Percentiles rank a stretch among this genome's conserved stretches.
phyloP scores from a whole-genome alignment of 768 basidiomycete species.

The Crepidotus variabilis region DNA sequence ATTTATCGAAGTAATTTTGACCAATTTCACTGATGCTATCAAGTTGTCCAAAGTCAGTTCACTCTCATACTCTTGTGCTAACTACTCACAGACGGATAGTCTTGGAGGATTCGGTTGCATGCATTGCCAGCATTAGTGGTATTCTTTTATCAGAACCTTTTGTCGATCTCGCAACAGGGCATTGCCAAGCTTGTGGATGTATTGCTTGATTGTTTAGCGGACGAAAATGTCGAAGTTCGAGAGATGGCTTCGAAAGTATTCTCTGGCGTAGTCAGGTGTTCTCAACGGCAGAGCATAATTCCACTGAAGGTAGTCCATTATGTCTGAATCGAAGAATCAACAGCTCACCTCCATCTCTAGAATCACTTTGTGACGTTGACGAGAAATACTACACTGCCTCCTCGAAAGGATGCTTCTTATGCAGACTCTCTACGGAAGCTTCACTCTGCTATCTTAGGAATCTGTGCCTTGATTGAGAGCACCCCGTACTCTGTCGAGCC shows the following conservation, averaged over 20 bases:
- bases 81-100: conserved; percentile 38
- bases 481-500: conserved; percentile 93
- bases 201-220: conserved; percentile 76
- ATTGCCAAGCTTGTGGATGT: conserved; percentile 78
- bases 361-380: conserved; percentile 75
- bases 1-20: conserved; percentile 57
- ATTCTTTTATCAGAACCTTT: conserved; percentile 87
- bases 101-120: conserved; percentile 88
- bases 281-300: conserved; percentile 83
- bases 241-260: conserved; percentile 87
- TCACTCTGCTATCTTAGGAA: conserved; percentile 87
- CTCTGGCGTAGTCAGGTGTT: conserved; percentile 84
- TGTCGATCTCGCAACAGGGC: conserved; percentile 66
- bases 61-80: neutral
- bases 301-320: conserved; percentile 63
- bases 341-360: conserved; percentile 31
- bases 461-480: conserved; percentile 88
- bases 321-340: neutral
- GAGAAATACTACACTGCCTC: conserved; percentile 59
- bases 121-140: conserved; percentile 85
- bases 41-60: conserved; percentile 68
- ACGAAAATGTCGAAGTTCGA: conserved; percentile 91
- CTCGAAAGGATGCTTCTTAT: conserved; percentile 66
- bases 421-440: conserved; percentile 68
- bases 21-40: conserved; percentile 65